phyloP scores from a whole-genome alignment of 208 protist species.

The Acanthamoeba rhysodes region DNA sequence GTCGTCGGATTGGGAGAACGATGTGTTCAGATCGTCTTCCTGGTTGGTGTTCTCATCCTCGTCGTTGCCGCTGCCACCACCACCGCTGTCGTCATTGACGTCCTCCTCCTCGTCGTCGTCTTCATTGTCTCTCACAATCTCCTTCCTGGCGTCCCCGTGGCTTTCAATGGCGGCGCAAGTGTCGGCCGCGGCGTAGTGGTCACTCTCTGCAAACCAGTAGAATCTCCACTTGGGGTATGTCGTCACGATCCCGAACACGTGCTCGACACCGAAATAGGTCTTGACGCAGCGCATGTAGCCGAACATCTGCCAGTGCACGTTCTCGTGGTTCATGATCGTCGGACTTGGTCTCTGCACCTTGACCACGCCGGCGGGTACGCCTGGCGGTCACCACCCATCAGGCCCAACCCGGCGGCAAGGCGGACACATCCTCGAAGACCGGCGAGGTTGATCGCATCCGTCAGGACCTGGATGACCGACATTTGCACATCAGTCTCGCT shows the following conservation, averaged over 20 bases:
- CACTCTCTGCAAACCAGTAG: constrained; percentile 2
- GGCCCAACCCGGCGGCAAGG: neutral
- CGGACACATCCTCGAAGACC: neutral
- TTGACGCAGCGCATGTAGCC: constrained; percentile 13
- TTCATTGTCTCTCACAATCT: no score
- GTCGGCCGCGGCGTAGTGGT: neutral
- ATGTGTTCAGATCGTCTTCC: neutral
- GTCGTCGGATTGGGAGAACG: neutral
- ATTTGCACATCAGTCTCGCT: neutral
- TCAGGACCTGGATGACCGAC: neutral
- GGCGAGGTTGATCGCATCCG: neutral
- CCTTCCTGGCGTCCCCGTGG: neutral
- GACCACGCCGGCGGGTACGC: neutral
- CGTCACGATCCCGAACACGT: constrained; percentile 38
- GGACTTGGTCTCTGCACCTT: neutral
- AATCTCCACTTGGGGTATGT: constrained; percentile 11
- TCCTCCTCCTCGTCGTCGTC: no score
- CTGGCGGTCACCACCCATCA: neutral
- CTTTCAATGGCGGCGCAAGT: neutral
- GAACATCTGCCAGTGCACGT: constrained; percentile 19
- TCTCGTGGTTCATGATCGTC: neutral
- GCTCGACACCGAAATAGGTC: neutral
- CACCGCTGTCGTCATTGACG: no score
- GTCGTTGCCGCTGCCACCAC: no score
- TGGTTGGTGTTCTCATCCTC: no score